Percentiles rank a stretch among this genome's conserved stretches.
Conservation (phyloP, 2,329 filamentous ascomycete species). For the Corynespora cassiicola region DNA sequence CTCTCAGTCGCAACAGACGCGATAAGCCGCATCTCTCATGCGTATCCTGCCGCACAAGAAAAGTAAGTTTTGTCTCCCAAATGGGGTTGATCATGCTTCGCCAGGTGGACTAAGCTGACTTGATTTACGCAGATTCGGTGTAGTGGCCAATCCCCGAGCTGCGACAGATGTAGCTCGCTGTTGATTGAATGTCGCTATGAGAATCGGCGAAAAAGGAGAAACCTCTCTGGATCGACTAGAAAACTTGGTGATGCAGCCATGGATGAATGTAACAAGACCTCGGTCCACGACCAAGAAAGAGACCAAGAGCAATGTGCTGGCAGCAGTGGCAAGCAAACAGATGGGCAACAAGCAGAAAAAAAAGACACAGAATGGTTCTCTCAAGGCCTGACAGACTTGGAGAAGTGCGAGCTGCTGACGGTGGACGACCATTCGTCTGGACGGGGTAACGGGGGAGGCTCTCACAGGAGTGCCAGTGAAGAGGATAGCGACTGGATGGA, state of each 20-base stretch:
- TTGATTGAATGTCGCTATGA: constrained; percentile 2
- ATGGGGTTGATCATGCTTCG: not conserved
- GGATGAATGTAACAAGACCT: not conserved
- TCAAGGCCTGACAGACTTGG: constrained; percentile 1
- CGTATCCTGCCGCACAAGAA: not conserved
- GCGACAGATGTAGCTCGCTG: constrained; percentile 1
- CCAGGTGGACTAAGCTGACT: not conserved
- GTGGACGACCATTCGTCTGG: not conserved
- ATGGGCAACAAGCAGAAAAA: not conserved
- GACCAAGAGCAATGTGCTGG: not conserved
- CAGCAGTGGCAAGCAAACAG: not conserved
- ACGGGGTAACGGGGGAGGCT: not conserved
- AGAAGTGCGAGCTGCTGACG: not conserved
- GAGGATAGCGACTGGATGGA: not conserved
- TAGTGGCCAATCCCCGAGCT: constrained; percentile 1
- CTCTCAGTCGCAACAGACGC: constrained; percentile 1
- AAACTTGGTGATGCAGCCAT: not conserved
- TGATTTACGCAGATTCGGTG: constrained; percentile 1
- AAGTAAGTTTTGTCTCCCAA: not conserved
- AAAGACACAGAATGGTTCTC: constrained; percentile 1
- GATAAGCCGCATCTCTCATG: constrained; percentile 2
- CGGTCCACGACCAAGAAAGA: not conserved
- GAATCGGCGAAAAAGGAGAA: not conserved
- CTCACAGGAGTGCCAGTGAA: not conserved
- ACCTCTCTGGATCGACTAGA: not conserved